A percentile compares a stretch with the other conserved stretches of the same genome.
Evolutionary conservation across 345 rosid species (phyloP).

Genomic region (Syzygium jambos): DNA sequence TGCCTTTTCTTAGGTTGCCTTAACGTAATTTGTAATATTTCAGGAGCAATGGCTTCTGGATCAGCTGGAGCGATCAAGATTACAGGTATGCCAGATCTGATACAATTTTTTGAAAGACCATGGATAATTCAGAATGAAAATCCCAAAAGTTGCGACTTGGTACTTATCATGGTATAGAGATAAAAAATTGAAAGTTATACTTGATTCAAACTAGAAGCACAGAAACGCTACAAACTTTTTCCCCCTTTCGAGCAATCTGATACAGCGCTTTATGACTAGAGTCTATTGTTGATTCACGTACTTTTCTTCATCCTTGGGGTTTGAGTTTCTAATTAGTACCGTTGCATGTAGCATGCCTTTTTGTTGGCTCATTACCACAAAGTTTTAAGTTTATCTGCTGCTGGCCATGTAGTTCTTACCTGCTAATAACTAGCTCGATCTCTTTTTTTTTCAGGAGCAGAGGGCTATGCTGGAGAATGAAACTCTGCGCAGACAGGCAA

Average conservation of each 20-base stretch:
- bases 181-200: neutral
- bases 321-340: neutral
- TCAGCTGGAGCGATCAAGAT: slow-evolving; percentile 74
- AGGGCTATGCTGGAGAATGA: slow-evolving; percentile 76
- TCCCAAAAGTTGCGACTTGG: neutral
- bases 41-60: slow-evolving; percentile 68
- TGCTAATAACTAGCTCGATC: neutral
- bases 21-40: slow-evolving; percentile 12
- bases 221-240: neutral
- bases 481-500: slow-evolving; percentile 82
- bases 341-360: neutral
- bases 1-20: neutral
- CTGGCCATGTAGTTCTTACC: neutral
- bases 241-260: neutral
- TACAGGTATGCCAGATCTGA: slow-evolving; percentile 35
- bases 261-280: neutral
- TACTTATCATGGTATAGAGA: neutral
- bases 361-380: neutral
- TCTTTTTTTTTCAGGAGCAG: slow-evolving; percentile 52
- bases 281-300: neutral
- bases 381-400: neutral
- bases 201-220: neutral
- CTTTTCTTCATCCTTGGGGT: neutral
- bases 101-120: neutral
- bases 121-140: neutral